phyloP scores from a whole-genome alignment of 2,329 filamentous ascomycete species.

The Cryphonectria naterciae region DNA sequence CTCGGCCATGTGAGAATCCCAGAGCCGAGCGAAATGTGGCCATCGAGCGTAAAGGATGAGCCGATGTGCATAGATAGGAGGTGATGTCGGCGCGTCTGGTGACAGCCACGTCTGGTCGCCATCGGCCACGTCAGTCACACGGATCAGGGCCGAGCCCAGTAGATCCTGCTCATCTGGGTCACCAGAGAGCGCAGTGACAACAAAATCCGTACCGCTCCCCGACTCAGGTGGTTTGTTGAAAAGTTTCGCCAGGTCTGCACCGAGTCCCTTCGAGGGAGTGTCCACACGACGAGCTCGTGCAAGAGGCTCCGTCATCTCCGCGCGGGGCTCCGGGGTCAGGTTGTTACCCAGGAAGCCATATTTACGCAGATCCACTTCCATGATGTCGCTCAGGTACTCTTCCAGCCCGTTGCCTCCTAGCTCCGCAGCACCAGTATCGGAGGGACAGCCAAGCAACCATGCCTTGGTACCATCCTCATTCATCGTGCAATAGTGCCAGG shows the following conservation, averaged over 20 bases:
- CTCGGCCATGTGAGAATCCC: constrained; percentile 93
- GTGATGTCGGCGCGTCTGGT: constrained; percentile 68
- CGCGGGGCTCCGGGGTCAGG: constrained; percentile 58
- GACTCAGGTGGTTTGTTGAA: constrained; percentile 86
- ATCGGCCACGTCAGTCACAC: constrained; percentile 46
- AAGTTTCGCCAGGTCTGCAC: constrained; percentile 80
- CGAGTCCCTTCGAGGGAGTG: constrained; percentile 70
- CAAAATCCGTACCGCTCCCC: constrained; percentile 87
- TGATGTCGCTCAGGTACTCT: constrained; percentile 88
- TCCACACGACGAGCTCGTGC: constrained; percentile 52
- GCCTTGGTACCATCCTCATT: constrained; percentile 95
- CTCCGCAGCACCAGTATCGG: constrained; percentile 69
- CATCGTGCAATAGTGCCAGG: constrained; percentile 98
- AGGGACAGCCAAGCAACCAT: constrained; percentile 92
- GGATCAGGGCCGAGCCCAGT: constrained; percentile 55
- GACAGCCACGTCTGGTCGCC: constrained; percentile 60
- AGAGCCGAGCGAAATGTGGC: constrained; percentile 94
- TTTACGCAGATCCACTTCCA: constrained; percentile 88
- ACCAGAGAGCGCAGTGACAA: constrained; percentile 85
- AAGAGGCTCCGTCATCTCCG: constrained; percentile 52
- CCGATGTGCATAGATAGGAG: constrained; percentile 91
- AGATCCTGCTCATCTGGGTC: constrained; percentile 72
- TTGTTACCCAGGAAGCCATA: constrained; percentile 90
- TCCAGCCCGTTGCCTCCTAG: constrained; percentile 74
- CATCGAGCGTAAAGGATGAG: constrained; percentile 93